Evolutionary conservation across 2,329 filamentous ascomycete genomes (phyloP), one percentile per base, ranked within the genome.

Genomic region (Ophiocordyceps unilateralis): DNA sequence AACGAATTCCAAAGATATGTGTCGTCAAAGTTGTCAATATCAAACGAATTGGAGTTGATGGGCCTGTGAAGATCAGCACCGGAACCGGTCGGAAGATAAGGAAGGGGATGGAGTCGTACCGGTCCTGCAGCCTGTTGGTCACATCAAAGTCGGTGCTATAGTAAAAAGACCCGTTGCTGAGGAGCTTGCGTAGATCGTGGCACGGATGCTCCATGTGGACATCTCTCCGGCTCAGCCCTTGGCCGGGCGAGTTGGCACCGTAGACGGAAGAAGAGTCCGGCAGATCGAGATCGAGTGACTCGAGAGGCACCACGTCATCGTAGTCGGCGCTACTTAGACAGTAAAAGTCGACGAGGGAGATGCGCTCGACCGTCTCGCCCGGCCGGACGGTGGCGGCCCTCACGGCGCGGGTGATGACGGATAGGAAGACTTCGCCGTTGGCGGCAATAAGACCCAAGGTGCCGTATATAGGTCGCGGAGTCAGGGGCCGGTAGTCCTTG

Each of bases 91-190:
- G 19, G 24, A 17, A 6, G 40, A 20, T 2, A n/a, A 30, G 9
- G 5, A 15, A 24, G 41, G 46, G 19, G 15, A 36, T 19, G n/a
- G 11, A 8, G 32, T n/a, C 57, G 44, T 50, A 86, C 74, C 89
- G 78, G 56, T 95, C 83, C 61, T 98, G 91, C 48, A 96, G 65
- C 51, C 91, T 76, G 60, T 93, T 88, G 4, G 91, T 98, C 41
- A 98, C 68, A 58, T 98, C 89, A 59, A 98, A 98, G 60, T 96
- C 87, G n/a, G 86, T 85, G 57, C 87, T 95, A 65, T 95, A 98
- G 60, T 96, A 98, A 58, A 98, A 98, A 24, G 83, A 93, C 22
- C 89, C 88, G 58, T 93, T 88, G 56, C 85, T 82, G 44, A 98
- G 68, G 32, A 98, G 73, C 68, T 94, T 96, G 61, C 89, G 88